These are phyloP conservation scores for Silene coronaria DNA, from an alignment of 179 eudicot genomes.

Conservation along the genomic window DNA sequence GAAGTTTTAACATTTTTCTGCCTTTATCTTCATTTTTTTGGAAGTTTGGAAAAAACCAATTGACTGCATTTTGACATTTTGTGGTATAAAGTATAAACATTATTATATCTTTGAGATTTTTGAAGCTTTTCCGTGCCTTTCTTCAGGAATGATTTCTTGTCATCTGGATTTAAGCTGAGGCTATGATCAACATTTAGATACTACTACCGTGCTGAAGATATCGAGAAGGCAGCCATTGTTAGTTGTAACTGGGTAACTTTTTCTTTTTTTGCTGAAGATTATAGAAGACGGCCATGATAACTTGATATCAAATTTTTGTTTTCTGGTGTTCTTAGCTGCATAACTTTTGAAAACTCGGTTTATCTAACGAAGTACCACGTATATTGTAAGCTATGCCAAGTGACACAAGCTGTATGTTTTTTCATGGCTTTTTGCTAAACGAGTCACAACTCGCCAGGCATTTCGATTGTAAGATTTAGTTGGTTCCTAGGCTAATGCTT, in stretches of 20 bases:
- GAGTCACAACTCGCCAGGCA: too few relatives aligned
- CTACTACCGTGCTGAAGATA: constrained; percentile 2
- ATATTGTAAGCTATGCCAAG: not conserved
- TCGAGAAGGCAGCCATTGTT: not conserved
- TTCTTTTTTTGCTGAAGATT: not conserved
- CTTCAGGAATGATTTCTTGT: not conserved
- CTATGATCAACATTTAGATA: not conserved
- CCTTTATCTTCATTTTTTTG: too few relatives aligned
- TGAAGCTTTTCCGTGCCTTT: not conserved
- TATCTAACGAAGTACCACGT: not conserved
- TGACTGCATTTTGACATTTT: not conserved
- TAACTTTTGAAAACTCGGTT: not conserved
- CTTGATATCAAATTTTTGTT: not conserved
- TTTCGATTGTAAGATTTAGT: not conserved
- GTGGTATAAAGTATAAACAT: not conserved
- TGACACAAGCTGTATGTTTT: not conserved
- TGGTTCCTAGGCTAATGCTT: too few relatives aligned
- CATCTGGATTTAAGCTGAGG: constrained; percentile 1
- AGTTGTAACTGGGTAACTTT: not conserved
- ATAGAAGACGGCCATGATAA: not conserved
- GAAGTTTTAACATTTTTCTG: not conserved
- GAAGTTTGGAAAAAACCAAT: not conserved
- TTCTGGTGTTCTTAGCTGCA: not conserved
- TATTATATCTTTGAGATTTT: not conserved
- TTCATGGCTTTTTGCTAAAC: not conserved